phyloP scores from a whole-genome alignment of 192 early-diverging fungal genomes.

The Glomus cerebriforme region DNA sequence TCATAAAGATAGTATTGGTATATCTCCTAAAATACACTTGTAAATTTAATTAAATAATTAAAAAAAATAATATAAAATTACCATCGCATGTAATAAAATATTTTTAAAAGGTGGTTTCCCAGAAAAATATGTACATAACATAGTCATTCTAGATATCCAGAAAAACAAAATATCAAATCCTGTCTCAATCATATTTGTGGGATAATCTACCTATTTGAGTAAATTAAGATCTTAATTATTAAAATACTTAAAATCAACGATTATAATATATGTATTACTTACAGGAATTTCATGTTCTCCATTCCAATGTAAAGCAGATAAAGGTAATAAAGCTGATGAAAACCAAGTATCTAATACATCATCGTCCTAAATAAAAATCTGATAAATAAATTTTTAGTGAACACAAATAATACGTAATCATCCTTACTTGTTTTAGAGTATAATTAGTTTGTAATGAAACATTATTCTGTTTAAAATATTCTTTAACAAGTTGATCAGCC shows the following conservation, averaged over 20 bases:
- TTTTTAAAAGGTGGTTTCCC: constrained; percentile 80
- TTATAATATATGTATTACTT: not conserved
- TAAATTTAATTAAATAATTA: constrained; percentile 25
- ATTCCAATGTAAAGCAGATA: constrained; percentile 66
- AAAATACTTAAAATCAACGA: not conserved
- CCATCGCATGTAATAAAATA: constrained; percentile 94
- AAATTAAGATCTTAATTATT: constrained; percentile 30
- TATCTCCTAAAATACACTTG: too few relatives aligned
- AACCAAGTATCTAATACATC: constrained; percentile 99
- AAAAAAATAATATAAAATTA: constrained; percentile 57
- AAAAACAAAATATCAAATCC: constrained; percentile 98
- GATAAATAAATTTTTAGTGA: not conserved
- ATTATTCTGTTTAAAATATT: constrained; percentile 47
- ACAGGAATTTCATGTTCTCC: constrained; percentile 38
- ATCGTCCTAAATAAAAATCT: constrained; percentile 66
- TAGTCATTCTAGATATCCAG: constrained; percentile 98
- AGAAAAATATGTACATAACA: constrained; percentile 87
- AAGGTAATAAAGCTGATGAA: constrained; percentile 89
- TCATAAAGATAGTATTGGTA: too few relatives aligned
- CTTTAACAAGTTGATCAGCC: constrained; percentile 55
- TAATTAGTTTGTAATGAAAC: constrained; percentile 43
- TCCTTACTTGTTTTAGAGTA: constrained; percentile 34
- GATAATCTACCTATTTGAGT: constrained; percentile 65
- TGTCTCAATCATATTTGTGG: constrained; percentile 86
- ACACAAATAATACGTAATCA: constrained; percentile 33